Base-by-base conservation (phyloP, 73 alveolate genomes). In the Tetrahymena thermophila region DNA sequence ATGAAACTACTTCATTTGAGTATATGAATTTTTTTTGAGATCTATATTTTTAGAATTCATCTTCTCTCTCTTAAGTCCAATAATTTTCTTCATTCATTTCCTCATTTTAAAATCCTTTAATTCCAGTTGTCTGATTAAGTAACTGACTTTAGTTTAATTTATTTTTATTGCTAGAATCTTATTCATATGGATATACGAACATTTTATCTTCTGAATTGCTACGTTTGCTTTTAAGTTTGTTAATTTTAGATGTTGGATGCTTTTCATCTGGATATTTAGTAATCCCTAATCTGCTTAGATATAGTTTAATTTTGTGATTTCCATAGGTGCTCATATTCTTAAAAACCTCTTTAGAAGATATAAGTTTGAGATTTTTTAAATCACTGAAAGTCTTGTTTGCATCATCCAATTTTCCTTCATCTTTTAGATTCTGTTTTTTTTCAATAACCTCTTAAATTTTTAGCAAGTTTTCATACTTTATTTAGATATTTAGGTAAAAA, bases 391-490 rank as follows among this genome's bases (percentile, higher is more conserved):
- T 71, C 31, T 71, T 71, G 35, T 8, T 71, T 28, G 89, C 35
- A 0, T 71, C 35, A 71, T 71, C 89, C n/a, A 71, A 28, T 71
- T 71, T 71, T 31, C 89, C 89, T 28, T n/a, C 89, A 71, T 71
- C 35, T 71, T 31, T 71, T 3, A 71, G 37, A n/a, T 89, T 85
- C 71, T 95, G 38, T 35, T 55, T 89, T 25, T 55, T 85, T 31
- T 83, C 43, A 23, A 95, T 85, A 1, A 93, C 95, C 15, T 95
- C 94, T 19, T 55, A 93, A 55, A 95, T 95, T 50, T 85, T 85
- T 34, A 95, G 28, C 94, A 85, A 85, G 44, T 95, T 95, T 55
- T 95, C 97, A 95, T 95, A 95, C 89, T 71, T 8, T 71, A 7
- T 71, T 71, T 50, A 2, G 1, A 50, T 50, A 37, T 37, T 40